Conservation (phyloP, 2,329 filamentous ascomycete species). For the Hymenoscyphus fraxineus region DNA sequence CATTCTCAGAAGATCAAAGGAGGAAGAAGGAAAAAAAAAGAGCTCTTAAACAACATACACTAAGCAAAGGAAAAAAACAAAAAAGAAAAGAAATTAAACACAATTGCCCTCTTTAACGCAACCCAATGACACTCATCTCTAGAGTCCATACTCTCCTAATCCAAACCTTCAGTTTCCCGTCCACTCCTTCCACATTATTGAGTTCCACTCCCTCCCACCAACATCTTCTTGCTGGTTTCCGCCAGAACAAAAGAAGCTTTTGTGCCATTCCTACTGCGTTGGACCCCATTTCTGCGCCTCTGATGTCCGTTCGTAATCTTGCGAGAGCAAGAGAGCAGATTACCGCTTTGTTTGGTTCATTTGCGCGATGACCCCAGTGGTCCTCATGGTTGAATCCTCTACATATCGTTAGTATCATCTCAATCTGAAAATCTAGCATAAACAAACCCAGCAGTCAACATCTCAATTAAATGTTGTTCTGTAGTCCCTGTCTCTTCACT, state of each 20-base stretch:
- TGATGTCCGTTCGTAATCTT: conserved; percentile 86
- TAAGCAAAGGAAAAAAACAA: neutral
- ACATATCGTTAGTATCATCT: conserved; percentile 20
- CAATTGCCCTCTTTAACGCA: conserved; percentile 45
- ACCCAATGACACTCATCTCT: conserved; percentile 92
- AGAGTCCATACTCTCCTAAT: conserved; percentile 97
- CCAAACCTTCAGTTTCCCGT: conserved; percentile 95
- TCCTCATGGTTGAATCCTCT: conserved; percentile 98
- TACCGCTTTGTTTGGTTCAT: conserved; percentile 96
- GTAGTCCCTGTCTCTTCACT: conserved; percentile 96
- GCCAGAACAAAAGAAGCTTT: conserved; percentile 95
- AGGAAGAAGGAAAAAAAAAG: neutral
- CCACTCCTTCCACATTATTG: conserved; percentile 81
- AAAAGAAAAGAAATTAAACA: neutral
- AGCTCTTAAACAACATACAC: neutral
- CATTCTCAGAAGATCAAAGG: neutral
- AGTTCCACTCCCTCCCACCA: conserved; percentile 99
- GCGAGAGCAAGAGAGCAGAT: conserved; percentile 95
- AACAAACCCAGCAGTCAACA: conserved; percentile 93
- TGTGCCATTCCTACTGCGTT: conserved; percentile 96
- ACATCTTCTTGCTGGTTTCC: conserved; percentile 91
- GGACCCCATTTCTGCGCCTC: conserved; percentile 69
- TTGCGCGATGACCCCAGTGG: conserved; percentile 92
- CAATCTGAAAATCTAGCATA: neutral
- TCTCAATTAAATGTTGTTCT: conserved; percentile 97